phyloP scores from a whole-genome alignment of 345 rosid genomes.

The Brassica cretica region DNA sequence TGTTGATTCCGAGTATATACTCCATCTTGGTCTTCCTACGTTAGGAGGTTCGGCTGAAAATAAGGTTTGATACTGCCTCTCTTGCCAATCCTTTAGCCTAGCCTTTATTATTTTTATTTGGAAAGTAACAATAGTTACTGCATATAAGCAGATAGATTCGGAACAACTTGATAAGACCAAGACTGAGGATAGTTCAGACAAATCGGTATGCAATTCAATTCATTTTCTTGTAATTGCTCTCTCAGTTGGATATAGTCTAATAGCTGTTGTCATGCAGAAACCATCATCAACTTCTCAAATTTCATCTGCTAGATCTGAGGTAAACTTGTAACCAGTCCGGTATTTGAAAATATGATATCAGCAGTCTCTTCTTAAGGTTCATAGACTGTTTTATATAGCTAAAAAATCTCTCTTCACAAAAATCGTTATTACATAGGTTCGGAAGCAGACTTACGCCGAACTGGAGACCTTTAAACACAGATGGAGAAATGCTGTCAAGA shows the following conservation, averaged over 20 bases:
- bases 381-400: neutral
- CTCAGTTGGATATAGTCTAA: neutral
- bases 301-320: conserved; percentile 51
- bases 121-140: conserved; percentile 7
- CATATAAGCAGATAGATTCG: conserved; percentile 32
- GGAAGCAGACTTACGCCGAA: conserved; percentile 47
- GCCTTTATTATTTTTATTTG: neutral
- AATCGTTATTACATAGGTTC: conserved; percentile 43
- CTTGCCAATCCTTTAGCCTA: neutral
- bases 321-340: conserved; percentile 34
- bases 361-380: neutral
- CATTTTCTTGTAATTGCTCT: neutral
- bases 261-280: conserved; percentile 21
- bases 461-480: conserved; percentile 58
- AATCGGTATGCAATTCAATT: conserved; percentile 34
- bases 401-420: conserved; percentile 8
- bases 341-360: neutral
- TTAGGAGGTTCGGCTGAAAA: conserved; percentile 55
- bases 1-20: conserved; percentile 72
- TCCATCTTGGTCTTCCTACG: conserved; percentile 65
- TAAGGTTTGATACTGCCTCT: conserved; percentile 40
- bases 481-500: conserved; percentile 65
- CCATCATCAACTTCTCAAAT: conserved; percentile 32
- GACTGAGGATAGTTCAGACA: conserved; percentile 26
- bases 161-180: conserved; percentile 26